Evolutionary conservation across 495 filamentous ascomycete species (phyloP).

Genomic region (Aspergillus bertholletiae): DNA sequence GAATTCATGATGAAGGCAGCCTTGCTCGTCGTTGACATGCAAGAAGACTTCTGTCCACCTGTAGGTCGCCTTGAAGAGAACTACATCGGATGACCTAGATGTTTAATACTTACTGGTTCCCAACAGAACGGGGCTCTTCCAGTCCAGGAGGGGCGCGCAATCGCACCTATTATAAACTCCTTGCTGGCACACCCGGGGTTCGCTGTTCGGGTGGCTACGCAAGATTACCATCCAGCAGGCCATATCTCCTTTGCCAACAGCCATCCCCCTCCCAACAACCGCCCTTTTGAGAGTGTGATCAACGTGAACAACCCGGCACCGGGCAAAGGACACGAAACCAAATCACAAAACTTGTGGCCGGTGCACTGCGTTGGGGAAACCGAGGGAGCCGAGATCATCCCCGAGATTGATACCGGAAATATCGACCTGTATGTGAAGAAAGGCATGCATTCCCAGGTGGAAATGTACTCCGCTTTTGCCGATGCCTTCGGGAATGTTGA

Average conservation of each 20-base stretch:
- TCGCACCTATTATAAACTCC: constrained; percentile 67
- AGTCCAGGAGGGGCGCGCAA: constrained; percentile 65
- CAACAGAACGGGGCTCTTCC: constrained; percentile 78
- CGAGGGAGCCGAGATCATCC: constrained; percentile 67
- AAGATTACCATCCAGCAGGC: constrained; percentile 80
- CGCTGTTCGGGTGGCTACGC: constrained; percentile 70
- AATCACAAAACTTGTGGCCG: constrained; percentile 78
- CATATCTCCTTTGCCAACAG: constrained; percentile 91
- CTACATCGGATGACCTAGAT: no score
- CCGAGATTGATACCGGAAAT: constrained; percentile 60
- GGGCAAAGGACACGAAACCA: constrained; percentile 55
- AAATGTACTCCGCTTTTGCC: constrained; percentile 91
- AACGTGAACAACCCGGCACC: constrained; percentile 64
- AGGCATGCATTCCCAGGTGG: constrained; percentile 65
- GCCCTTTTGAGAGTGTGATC: constrained; percentile 60
- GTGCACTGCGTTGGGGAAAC: constrained; percentile 80
- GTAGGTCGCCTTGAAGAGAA: constrained; percentile 46
- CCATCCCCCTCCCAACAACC: constrained; percentile 61
- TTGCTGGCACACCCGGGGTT: constrained; percentile 70
- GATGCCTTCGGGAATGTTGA: constrained; percentile 63
- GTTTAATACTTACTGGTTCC: background rate
- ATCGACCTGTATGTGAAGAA: constrained; percentile 71
- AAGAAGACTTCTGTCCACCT: constrained; percentile 95
- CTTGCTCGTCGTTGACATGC: constrained; percentile 79
- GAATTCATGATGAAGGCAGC: constrained; percentile 45